Evolutionary conservation across 208 protist species (phyloP), one percentile per base, ranked within the genome.

Genomic region (Wallacemonas sp.): DNA sequence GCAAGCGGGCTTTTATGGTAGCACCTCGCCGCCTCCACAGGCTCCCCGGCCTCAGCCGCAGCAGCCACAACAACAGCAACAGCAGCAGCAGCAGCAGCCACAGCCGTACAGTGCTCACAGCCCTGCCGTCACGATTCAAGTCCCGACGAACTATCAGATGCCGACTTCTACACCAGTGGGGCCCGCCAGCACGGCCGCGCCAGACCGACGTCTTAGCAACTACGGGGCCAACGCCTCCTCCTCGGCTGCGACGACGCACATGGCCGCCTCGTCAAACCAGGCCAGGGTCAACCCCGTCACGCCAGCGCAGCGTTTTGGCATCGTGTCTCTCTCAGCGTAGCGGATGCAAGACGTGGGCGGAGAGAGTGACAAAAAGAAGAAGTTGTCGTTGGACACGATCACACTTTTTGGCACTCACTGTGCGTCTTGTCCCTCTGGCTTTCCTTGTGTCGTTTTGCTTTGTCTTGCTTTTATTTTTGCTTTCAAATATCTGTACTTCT

Each of bases 261-360:
- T 12, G n/a, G 10, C 4, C 20, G 8, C 10, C 48, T 10, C 48
- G 3, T n/a, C n/a, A n/a, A n/a, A n/a, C n/a, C 36, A 41, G 36
- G 18, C 12, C 31, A 33, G 33, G 14, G 45, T 22, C 45, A 68
- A 44, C 33, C 31, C 45, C 0, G 16, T 11, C 12, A 61, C 57
- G 7, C 42, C 49, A 28, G 48, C 69, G 12, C 61, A 74, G 28
- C 75, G 70, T 16, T 86, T 86, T 28, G 76, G 80, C 26, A 82
- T 86, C 39, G 33, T 67, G 28, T 28, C 75, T 5, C 54, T 86
- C 26, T 61, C 33, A 2, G 11, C 65, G 5, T 64, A 41, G 36
- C 14, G 14, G 36, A 41, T n/a, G n/a, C n/a, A n/a, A n/a, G n/a
- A n/a, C n/a, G n/a, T n/a, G n/a, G n/a, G n/a, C n/a, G n/a, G n/a